Conservation (phyloP, 1,139 yeast species). For the Hyphopichia buzzinii region DNA sequence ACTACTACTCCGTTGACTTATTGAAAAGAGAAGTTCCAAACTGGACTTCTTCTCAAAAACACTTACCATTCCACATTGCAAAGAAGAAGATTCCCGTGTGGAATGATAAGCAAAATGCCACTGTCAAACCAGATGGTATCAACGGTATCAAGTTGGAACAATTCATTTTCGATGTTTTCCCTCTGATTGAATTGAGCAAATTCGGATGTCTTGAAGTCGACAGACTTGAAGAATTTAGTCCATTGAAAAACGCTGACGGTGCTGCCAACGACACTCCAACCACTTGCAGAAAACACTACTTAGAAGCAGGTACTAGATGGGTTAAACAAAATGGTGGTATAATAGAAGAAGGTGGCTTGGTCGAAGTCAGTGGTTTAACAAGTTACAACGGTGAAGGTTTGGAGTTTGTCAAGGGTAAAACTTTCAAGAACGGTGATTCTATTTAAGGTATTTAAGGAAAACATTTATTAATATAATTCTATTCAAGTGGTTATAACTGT, state of each 20-base stretch:
- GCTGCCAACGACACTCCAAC: slow-evolving; percentile 81
- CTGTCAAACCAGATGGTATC: slow-evolving; percentile 62
- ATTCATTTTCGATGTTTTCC: slow-evolving; percentile 95
- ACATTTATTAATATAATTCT: slow-evolving; percentile 1
- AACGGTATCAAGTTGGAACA: slow-evolving; percentile 96
- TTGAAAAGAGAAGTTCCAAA: slow-evolving; percentile 56
- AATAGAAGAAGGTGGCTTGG: slow-evolving; percentile 47
- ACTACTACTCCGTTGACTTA: slow-evolving; percentile 82
- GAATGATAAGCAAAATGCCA: slow-evolving; percentile 46
- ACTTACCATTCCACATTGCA: slow-evolving; percentile 91
- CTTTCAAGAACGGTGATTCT: slow-evolving; percentile 42
- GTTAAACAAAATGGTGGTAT: slow-evolving; percentile 64
- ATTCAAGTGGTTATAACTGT: slow-evolving; percentile 2
- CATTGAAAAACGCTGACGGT: slow-evolving; percentile 88
- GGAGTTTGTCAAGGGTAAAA: slow-evolving; percentile 52
- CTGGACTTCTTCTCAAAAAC: slow-evolving; percentile 68
- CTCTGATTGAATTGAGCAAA: slow-evolving; percentile 64
- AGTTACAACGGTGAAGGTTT: slow-evolving; percentile 88
- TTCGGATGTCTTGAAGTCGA: slow-evolving; percentile 94
- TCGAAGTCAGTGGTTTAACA: slow-evolving; percentile 76
- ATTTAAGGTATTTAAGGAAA: slow-evolving; percentile 16
- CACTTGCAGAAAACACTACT: slow-evolving; percentile 67
- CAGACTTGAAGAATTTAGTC: slow-evolving; percentile 83
- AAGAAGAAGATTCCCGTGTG: slow-evolving; percentile 77
- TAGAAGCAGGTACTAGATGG: slow-evolving; percentile 79